Evolutionary conservation across 352 stramenopile species (phyloP).

Genomic region (Phytophthora cryptogea): DNA sequence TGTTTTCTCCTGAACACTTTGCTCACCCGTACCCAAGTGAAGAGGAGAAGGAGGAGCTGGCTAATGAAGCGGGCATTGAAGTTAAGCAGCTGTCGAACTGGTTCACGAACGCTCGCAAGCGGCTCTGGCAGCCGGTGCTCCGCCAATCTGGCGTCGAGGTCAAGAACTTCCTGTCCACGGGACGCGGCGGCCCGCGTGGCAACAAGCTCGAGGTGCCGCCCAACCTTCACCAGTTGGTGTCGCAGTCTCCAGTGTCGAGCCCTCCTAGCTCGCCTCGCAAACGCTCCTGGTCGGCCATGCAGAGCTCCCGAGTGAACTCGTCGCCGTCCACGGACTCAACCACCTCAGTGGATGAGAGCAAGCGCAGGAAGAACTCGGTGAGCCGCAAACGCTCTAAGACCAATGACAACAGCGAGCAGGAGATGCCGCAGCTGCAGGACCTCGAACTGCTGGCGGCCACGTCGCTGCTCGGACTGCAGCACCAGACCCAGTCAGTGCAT

Average conservation of each 20-base stretch:
- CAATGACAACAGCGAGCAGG: constrained; percentile 14
- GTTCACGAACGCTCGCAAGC: constrained; percentile 90
- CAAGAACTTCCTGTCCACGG: constrained; percentile 88
- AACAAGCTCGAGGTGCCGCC: constrained; percentile 77
- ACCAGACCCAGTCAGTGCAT: constrained; percentile 74
- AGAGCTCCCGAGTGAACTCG: constrained; percentile 12
- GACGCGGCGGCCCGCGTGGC: constrained; percentile 75
- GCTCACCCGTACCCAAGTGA: constrained; percentile 87
- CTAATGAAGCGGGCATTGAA: constrained; percentile 79
- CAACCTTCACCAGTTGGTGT: constrained; percentile 65
- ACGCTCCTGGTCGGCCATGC: constrained; percentile 55
- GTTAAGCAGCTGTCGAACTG: constrained; percentile 91
- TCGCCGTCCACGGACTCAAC: constrained; percentile 11
- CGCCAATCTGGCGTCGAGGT: constrained; percentile 88
- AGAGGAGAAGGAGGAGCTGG: constrained; percentile 88
- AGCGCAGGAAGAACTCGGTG: constrained; percentile 48
- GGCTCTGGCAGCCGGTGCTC: constrained; percentile 85
- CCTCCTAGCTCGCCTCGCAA: constrained; percentile 56
- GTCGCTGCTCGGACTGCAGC: constrained; percentile 75
- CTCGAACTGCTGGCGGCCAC: constrained; percentile 78
- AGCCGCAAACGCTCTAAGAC: constrained; percentile 47
- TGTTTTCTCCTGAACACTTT: constrained; percentile 90
- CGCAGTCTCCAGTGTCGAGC: constrained; percentile 40
- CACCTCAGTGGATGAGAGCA: constrained; percentile 21
- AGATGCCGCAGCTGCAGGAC: constrained; percentile 55